phyloP scores from a whole-genome alignment of 345 rosid genomes.

The Litchi chinensis region DNA sequence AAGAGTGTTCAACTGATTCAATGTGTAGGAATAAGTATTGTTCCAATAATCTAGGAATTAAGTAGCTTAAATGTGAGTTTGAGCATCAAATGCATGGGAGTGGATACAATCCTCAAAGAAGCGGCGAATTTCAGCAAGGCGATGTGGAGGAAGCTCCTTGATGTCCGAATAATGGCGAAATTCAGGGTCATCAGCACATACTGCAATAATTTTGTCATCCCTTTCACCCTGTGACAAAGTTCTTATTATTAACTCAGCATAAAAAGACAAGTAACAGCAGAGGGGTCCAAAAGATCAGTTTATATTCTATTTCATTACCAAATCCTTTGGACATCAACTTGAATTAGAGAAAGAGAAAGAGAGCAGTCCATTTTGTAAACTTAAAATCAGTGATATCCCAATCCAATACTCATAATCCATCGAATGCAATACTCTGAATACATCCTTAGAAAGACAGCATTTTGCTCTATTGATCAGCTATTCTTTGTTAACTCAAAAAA shows the following conservation, averaged over 20 bases:
- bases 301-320: neutral
- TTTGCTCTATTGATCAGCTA: neutral
- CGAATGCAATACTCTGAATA: neutral
- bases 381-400: neutral
- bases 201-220: slow-evolving; percentile 97
- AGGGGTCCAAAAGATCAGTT: neutral
- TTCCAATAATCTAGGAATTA: neutral
- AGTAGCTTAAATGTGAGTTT: slow-evolving; percentile 1
- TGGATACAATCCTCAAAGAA: slow-evolving; percentile 99
- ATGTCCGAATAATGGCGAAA: slow-evolving; percentile 92
- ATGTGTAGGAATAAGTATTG: neutral
- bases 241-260: neutral
- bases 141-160: slow-evolving; percentile 97
- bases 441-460: neutral
- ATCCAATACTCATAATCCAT: neutral
- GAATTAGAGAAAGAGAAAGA: neutral
- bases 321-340: neutral
- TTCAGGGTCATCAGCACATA: slow-evolving; percentile 99
- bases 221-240: slow-evolving; percentile 74
- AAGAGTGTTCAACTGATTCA: neutral
- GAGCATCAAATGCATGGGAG: slow-evolving; percentile 9
- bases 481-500: neutral
- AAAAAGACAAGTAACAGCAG: neutral
- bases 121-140: slow-evolving; percentile 96
- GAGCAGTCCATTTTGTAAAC: neutral